Conservation (phyloP, 768 basidiomycete genomes). For the Suillus subalutaceus region DNA sequence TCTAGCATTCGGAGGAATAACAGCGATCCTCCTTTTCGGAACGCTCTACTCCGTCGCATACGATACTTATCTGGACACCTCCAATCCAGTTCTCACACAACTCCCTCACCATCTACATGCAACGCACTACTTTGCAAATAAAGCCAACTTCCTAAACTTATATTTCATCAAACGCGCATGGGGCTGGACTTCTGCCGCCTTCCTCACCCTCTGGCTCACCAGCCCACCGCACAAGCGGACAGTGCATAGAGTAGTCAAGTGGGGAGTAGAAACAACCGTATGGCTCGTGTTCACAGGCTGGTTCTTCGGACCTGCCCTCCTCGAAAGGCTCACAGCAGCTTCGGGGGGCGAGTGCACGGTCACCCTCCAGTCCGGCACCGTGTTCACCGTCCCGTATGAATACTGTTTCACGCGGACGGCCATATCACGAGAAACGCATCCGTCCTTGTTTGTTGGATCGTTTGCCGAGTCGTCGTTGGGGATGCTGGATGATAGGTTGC, state of each 20-base stretch:
- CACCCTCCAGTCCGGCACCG: constrained; percentile 55
- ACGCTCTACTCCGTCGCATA: constrained; percentile 67
- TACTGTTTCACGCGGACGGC: constrained; percentile 55
- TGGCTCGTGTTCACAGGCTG: constrained; percentile 82
- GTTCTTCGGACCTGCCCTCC: constrained; percentile 86
- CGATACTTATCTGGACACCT: constrained; percentile 82
- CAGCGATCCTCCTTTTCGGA: constrained; percentile 55
- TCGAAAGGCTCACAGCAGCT: constrained; percentile 63
- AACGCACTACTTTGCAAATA: constrained; percentile 77
- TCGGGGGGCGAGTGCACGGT: constrained; percentile 84
- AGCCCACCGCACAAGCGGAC: constrained; percentile 50
- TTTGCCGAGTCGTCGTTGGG: constrained; percentile 20
- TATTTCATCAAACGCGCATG: constrained; percentile 90
- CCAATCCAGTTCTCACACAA: constrained; percentile 68
- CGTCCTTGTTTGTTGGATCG: constrained; percentile 56
- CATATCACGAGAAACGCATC: constrained; percentile 64
- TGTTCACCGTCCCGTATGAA: constrained; percentile 55
- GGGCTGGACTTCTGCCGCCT: constrained; percentile 84
- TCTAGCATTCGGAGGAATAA: constrained; percentile 43
- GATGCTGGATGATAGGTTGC: constrained; percentile 46
- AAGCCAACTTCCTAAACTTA: constrained; percentile 80
- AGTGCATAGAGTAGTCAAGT: constrained; percentile 50
- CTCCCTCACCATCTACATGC: constrained; percentile 68
- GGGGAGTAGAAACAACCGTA: constrained; percentile 56
- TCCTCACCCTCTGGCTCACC: constrained; percentile 60